Evolutionary conservation across 768 basidiomycete genomes (phyloP).

Genomic region (Multifurca ochricompacta): DNA sequence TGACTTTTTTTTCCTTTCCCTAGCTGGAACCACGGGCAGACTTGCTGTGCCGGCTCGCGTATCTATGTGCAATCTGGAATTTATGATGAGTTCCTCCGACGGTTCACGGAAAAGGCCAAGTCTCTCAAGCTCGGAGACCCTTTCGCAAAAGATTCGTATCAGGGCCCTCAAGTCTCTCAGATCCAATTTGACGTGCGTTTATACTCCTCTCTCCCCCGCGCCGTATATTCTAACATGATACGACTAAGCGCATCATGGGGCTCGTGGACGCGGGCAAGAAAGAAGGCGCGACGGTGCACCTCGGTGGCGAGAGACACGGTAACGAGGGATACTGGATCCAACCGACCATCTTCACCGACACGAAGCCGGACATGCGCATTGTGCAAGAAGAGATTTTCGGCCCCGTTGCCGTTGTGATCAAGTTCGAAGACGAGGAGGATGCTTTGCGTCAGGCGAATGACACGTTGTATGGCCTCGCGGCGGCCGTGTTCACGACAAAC

Average conservation of each 20-base stretch:
- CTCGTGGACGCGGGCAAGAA: slow-evolving; percentile 52
- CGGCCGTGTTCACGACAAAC: slow-evolving; percentile 66
- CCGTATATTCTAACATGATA: too few species aligned
- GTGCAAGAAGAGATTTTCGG: slow-evolving; percentile 56
- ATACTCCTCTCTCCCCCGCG: neutral
- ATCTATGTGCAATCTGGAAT: slow-evolving; percentile 72
- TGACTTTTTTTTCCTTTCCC: too few species aligned
- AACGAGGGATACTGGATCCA: too few species aligned
- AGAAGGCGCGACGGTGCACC: slow-evolving; percentile 47
- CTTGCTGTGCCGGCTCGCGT: too few species aligned
- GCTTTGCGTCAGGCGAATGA: slow-evolving; percentile 75
- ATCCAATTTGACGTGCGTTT: slow-evolving; percentile 57
- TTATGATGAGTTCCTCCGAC: slow-evolving; percentile 66
- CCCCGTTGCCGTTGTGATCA: slow-evolving; percentile 56
- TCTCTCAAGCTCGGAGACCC: slow-evolving; percentile 62
- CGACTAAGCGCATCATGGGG: slow-evolving; percentile 49
- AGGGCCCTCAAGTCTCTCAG: slow-evolving; percentile 76
- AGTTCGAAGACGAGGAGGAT: slow-evolving; percentile 56
- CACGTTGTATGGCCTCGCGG: too few species aligned
- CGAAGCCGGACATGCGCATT: slow-evolving; percentile 48
- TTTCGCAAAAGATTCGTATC: slow-evolving; percentile 48
- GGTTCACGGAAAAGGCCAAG: slow-evolving; percentile 47
- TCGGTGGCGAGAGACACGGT: slow-evolving; percentile 46
- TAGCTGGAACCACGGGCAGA: slow-evolving; percentile 75
- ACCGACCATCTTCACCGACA: too few species aligned